Percentiles rank a stretch among this genome's conserved stretches.
These are phyloP conservation scores for Ceratobasidium sp. DNA, from an alignment of 1,284 basidiomycete genomes.

Conservation along the genomic window DNA sequence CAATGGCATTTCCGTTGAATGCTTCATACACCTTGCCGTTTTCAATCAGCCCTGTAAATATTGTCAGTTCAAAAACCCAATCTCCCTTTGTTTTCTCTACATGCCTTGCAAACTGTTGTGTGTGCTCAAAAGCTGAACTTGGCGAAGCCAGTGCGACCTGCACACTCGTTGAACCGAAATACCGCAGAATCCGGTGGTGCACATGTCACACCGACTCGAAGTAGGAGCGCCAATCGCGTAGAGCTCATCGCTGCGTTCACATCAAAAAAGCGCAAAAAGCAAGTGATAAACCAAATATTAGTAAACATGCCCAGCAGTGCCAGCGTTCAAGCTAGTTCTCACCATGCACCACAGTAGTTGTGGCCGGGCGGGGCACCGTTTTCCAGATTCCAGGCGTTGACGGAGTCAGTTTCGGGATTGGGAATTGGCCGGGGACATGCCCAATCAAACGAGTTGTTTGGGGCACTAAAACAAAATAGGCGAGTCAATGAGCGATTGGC, in stretches of 20 bases:
- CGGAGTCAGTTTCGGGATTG: slow-evolving; percentile 47
- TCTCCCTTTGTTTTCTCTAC: background rate
- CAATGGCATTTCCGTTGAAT: slow-evolving; percentile 46
- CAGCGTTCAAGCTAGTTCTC: slow-evolving; percentile 16
- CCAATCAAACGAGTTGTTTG: slow-evolving; percentile 50
- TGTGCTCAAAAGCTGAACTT: slow-evolving; percentile 44
- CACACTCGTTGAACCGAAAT: slow-evolving; percentile 49
- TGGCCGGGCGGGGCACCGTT: slow-evolving; percentile 49
- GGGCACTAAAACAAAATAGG: slow-evolving; percentile 28
- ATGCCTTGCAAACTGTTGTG: slow-evolving; percentile 42
- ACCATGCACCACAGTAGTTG: slow-evolving; percentile 48
- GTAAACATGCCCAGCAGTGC: slow-evolving; percentile 16
- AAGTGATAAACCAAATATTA: slow-evolving; percentile 29
- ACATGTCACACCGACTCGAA: slow-evolving; percentile 48
- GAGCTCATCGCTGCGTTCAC: slow-evolving; percentile 46
- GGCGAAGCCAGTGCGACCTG: slow-evolving; percentile 41
- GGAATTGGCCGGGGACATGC: slow-evolving; percentile 49
- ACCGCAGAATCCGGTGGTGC: slow-evolving; percentile 49
- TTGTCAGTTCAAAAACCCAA: background rate
- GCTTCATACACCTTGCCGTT: slow-evolving; percentile 45
- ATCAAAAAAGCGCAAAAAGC: slow-evolving; percentile 15
- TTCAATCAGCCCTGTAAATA: slow-evolving; percentile 46
- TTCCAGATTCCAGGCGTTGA: slow-evolving; percentile 49
- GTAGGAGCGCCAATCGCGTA: slow-evolving; percentile 46
- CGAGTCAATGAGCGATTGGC: slow-evolving; percentile 5